Base-by-base conservation (phyloP, 805 yeast genomes). In the Zygoascus flipseniorum region DNA sequence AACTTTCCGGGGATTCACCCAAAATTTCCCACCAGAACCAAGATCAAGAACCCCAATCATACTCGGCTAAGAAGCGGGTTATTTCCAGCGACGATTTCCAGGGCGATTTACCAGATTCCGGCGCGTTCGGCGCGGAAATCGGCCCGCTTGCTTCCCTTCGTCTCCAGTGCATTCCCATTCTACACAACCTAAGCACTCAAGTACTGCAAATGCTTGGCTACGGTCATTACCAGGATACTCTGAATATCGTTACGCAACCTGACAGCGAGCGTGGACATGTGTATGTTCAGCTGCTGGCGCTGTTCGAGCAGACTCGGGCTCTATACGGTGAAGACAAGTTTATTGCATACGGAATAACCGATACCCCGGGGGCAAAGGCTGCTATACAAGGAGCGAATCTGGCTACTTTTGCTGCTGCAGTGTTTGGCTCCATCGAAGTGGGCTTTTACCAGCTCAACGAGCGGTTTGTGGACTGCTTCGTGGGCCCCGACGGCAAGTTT, bases 401-500 rank as follows among this genome's bases (percentile, higher is more conserved):
- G 58, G 87, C 96, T 0, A 89, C 96, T 0, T 93, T 89, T 64
- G 71, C 89, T 43, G 78, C 89, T n/a, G 93, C 97, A 0, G 80
- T 93, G 1, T 75, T 90, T 54, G 96, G 96, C 48, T 76, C 87
- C 16, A 78, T 86, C 50, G 93, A 88, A 56, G 84, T 87, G 47
- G 98, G 97, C 1, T 89, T 93, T 66, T 86, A 83, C 69, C 82
- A 85, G 63, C 75, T 93, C 58, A 87, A 93, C 68, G 89, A 86
- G 62, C 81, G 85, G 50, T 92, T 93, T 60, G 70, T 92, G 53
- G 90, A 85, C 56, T 86, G 89, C 1, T 90, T 93, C 65, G 89
- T 96, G 62, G 95, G 96, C 0, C 81, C 69, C 14, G 60, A 60
- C 26, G 75, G 89, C 4, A 79, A 83, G 60, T 72, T 93, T 43